Base-by-base conservation (phyloP, 352 stramenopile genomes). In the Globisporangium polare region DNA sequence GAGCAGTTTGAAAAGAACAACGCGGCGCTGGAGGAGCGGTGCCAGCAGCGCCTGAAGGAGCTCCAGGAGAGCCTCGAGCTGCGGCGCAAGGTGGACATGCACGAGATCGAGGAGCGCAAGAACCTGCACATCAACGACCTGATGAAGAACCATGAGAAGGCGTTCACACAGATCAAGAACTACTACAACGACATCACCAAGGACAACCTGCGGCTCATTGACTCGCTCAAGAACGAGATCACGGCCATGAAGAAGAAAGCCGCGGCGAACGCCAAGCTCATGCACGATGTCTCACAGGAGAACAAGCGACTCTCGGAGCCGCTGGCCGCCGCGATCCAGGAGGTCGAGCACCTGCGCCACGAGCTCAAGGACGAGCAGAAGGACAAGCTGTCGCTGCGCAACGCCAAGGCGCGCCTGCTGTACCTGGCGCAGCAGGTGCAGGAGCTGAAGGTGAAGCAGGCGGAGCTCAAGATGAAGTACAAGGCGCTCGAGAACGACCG, bases 101-200 rank as follows among this genome's bases (percentile, higher is more conserved):
- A 97, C 68, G 90, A 98, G 72, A 96, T 97, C 45, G 89, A 97
- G 53, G 94, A 98, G 71, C 83, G 93, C 66, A 98, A 98, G 74
- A 98, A 98, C 62, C 59, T 96, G 52, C 94, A 98, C 77, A 97
- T 98, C 63, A 97, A 97, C 69, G 91, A 98, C 54, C 72, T 98
- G 24, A 97, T 98, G 83, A 86, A 88, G 63, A 97, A 98, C 73
- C 92, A 98, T 68, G 87, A 96, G 62, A 95, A 94, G 62, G 89
- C 90, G 18, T 97, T 97, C 66, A 83, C 77, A 8, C 89, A 97
- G 78, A 98, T 98, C 81, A 98, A 98, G 63, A 88, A 91, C 54
- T 98, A 98, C 83, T 98, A 98, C 69, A 98, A 98, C 69, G 90
- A 97, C 63, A 98, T 98, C 63, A 98, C 94, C 17, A 90, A 94